Base-by-base conservation (phyloP, 768 basidiomycete species). In the Royoungia palumana region DNA sequence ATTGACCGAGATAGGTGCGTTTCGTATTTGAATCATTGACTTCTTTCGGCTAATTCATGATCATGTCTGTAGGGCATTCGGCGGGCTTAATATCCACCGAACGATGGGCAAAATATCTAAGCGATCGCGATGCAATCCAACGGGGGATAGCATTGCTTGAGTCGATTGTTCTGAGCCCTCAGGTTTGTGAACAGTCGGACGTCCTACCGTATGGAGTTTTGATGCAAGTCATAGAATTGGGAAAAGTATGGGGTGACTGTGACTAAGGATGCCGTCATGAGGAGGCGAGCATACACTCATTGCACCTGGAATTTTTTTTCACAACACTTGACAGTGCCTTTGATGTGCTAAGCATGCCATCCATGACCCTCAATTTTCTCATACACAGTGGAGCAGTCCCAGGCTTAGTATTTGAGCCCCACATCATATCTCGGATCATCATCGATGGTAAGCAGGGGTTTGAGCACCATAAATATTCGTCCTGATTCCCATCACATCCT, bases 1-100 rank as follows among this genome's bases (percentile, higher is more conserved):
- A 39, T 69, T 95, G 49, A 94, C 93, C 0, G 79, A 80, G 58
- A 83, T 83, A 67, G 92, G 89, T 78, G 34, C 35, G 62, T 22
- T 32, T 41, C n/a, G 38, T 47, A n/a, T 32, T 4, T 2, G 34
- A 35, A 39, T 49, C n/a, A n/a, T n/a, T n/a, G 32, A 30, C 36
- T 44, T 2, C 4, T 30, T 17, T 46, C 16, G 13, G 10, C 10
- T 19, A 39, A 41, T 44, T 47, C 38, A 47, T 49, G 32, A 16
- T 32, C 32, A 16, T 12, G 17, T 35, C 47, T 37, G 19, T 53
- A 78, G 77, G 72, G n/a, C 61, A 70, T 30, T 37, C 53, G 0
- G 68, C 59, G 7, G 79, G 81, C 13, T 68, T 70, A 7, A 69
- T 82, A 34, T 68, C 71, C 0, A 63, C 70, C 25, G 60, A 59